Base-by-base conservation (phyloP, 169 alveolate species). In the Plasmodium vinckei region DNA sequence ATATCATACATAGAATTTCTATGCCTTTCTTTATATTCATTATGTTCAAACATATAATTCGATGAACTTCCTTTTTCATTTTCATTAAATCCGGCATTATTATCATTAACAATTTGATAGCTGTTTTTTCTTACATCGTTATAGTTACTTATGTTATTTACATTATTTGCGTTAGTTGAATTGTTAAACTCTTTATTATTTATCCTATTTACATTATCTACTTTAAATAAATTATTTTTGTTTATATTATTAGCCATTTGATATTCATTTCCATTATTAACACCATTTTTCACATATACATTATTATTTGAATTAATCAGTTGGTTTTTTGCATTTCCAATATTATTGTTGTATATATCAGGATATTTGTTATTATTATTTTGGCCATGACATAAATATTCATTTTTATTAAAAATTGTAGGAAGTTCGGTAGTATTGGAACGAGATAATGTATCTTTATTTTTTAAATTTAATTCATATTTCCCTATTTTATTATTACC, bases 211-310 rank as follows among this genome's bases (percentile, higher is more conserved):
- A 46, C 42, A 56, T 44, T 61, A 15, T 77, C 46, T 1, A 65
- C 9, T n/a, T 23, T 68, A 6, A 47, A n/a, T 56, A 77, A 64
- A 33, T 57, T 77, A 15, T 68, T 67, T 56, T 65, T 75, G 9
- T 72, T 61, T 71, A 72, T 47, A 9, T 61, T 25, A 54, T 63
- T 75, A 73, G 47, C 39, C 13, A 65, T 65, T 49, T 75, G 75
- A 15, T 25, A 47, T 47, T 75, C 88, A 63, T 27, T 54, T 25
- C 44, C 27, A 65, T 44, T 60, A 39, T 56, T 75, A 59, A 13
- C n/a, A 3, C 27, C 15, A 71, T 82, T 82, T 17, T 59, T 59
- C 15, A 71, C 23, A 54, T 39, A 59, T n/a, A 12, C 9, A 61
- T 13, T 65, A 13, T 82, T 53, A 54, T 82, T 82, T 39, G 44